phyloP scores from a whole-genome alignment of 306 rosid genomes.

The Amphicarpaea edgeworthii region DNA sequence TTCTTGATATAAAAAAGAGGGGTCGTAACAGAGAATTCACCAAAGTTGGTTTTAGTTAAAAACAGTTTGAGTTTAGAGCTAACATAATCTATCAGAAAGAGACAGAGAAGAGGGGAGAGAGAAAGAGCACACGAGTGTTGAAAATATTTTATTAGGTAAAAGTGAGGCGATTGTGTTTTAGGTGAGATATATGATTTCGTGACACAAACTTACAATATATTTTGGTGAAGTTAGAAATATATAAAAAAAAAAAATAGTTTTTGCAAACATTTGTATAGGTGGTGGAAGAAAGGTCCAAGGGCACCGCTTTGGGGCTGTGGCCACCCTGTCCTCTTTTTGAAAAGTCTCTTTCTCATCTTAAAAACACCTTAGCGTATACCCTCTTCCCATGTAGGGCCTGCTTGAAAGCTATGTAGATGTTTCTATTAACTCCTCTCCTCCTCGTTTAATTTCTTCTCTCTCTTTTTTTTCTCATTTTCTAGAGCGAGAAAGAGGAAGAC shows the following conservation, averaged over 20 bases:
- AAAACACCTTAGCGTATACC: conserved; percentile 57
- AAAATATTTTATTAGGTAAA: background rate
- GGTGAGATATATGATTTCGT: conserved; percentile 41
- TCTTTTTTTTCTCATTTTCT: background rate
- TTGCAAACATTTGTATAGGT: background rate
- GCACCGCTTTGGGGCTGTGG: conserved; percentile 82
- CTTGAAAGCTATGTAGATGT: conserved; percentile 78
- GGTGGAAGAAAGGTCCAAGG: conserved; percentile 75
- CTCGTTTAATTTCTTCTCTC: conserved; percentile 28
- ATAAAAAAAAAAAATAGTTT: background rate
- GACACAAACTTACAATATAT: conserved; percentile 4
- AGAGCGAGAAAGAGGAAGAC: conserved; percentile 20
- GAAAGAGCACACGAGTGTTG: conserved; percentile 16
- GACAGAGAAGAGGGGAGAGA: background rate
- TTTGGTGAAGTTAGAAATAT: conserved; percentile 13
- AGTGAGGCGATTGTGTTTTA: conserved; percentile 33
- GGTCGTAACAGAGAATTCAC: background rate
- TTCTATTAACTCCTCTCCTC: conserved; percentile 60
- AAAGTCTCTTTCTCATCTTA: conserved; percentile 80
- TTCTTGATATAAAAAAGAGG: background rate
- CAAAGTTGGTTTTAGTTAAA: conserved; percentile 35
- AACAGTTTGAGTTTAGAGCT: conserved; percentile 32
- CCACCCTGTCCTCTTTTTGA: conserved; percentile 81
- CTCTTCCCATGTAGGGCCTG: conserved; percentile 63
- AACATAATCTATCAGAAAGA: conserved; percentile 28